Conservation (phyloP, 257 asterid species). For the Mentha longifolia region DNA sequence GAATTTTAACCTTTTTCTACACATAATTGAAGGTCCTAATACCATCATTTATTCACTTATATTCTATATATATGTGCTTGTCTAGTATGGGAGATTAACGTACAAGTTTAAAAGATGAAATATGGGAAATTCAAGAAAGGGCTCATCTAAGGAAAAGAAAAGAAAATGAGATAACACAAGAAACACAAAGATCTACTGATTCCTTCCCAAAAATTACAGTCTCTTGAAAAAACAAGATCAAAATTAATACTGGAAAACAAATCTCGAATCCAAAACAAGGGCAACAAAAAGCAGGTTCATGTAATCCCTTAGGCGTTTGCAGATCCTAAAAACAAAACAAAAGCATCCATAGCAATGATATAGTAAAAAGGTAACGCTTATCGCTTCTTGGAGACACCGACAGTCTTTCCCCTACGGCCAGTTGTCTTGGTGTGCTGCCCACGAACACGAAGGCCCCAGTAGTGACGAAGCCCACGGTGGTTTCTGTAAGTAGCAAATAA, state of each 20-base stretch:
- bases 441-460: conserved; percentile 95
- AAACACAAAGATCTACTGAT: neutral
- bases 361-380: conserved; percentile 28
- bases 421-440: conserved; percentile 98
- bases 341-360: neutral
- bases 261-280: conserved; percentile 27
- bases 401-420: conserved; percentile 94
- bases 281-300: neutral
- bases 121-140: neutral
- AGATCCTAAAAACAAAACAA: conserved; percentile 30
- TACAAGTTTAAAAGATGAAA: no score
- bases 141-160: no score
- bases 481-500: conserved; percentile 44
- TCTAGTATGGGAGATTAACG: no score
- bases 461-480: conserved; percentile 94
- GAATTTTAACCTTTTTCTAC: no score
- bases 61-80: no score
- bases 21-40: no score
- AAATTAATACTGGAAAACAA: conserved; percentile 19
- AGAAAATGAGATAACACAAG: neutral
- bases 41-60: no score
- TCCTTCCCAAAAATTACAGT: neutral
- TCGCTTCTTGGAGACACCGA: conserved; percentile 97
- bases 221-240: conserved; percentile 20
- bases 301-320: conserved; percentile 24